phyloP scores from a whole-genome alignment of 2,329 filamentous ascomycete genomes.

The Scedosporium apiospermum region DNA sequence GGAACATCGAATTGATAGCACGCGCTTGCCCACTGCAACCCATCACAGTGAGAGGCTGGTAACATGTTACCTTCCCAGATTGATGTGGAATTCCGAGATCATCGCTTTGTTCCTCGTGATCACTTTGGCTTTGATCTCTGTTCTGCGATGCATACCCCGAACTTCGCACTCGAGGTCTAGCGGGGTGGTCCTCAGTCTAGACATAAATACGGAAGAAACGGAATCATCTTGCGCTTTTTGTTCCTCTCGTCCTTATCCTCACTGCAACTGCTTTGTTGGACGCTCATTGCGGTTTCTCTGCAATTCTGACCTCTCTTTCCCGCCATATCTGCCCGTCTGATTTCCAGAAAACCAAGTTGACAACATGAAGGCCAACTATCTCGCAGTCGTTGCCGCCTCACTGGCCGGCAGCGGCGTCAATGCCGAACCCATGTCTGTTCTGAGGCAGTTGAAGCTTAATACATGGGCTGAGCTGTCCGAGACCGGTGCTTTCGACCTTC shows the following conservation, averaged over 20 bases:
- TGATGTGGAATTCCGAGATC: not conserved
- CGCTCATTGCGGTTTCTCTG: too few species aligned
- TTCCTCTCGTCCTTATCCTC: too few species aligned
- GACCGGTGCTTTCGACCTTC: conserved; percentile 11
- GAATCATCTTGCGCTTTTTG: too few species aligned
- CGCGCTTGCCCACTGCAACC: too few species aligned
- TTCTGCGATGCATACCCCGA: too few species aligned
- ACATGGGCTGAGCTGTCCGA: not conserved
- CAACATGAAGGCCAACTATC: not conserved
- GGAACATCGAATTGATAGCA: too few species aligned
- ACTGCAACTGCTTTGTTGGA: too few species aligned
- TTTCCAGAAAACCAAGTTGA: not conserved
- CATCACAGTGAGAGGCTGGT: too few species aligned
- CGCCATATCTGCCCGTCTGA: not conserved
- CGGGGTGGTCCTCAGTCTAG: not conserved
- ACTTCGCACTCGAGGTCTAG: not conserved
- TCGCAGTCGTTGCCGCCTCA: not conserved
- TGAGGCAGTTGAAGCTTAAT: not conserved
- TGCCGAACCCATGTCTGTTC: not conserved
- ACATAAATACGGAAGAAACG: not conserved
- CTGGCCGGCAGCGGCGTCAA: not conserved
- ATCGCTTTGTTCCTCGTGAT: not conserved
- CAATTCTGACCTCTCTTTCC: not conserved
- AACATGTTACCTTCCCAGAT: not conserved
- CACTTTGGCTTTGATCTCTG: not conserved